Percentiles rank a stretch among this genome's conserved stretches.
Conservation (phyloP, 345 rosid genomes). For the Moricandia moricandioides region DNA sequence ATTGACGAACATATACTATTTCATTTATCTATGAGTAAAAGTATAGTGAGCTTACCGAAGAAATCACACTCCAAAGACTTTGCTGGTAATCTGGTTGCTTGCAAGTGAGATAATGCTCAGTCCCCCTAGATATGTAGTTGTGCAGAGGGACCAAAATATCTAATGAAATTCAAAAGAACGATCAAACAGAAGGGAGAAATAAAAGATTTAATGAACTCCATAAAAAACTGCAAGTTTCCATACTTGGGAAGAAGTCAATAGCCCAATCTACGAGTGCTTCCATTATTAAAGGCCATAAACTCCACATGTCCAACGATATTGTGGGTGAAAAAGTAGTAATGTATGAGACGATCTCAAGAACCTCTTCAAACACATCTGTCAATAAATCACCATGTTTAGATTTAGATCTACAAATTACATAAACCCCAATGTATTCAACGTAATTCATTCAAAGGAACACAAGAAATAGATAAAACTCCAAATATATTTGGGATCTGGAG, state of each 20-base stretch:
- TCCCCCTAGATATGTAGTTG: slow-evolving; percentile 91
- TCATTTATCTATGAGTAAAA: neutral
- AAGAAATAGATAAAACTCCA: neutral
- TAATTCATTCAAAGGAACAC: slow-evolving; percentile 13
- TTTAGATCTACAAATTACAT: slow-evolving; percentile 11
- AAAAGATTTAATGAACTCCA: slow-evolving; percentile 1
- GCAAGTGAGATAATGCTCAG: slow-evolving; percentile 75
- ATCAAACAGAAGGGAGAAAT: neutral
- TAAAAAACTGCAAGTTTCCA: slow-evolving; percentile 9
- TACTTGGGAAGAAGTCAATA: slow-evolving; percentile 93
- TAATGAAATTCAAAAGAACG: slow-evolving; percentile 33
- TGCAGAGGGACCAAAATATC: slow-evolving; percentile 96
- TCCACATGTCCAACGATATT: slow-evolving; percentile 96
- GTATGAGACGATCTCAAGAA: slow-evolving; percentile 90
- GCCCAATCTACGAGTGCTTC: slow-evolving; percentile 97
- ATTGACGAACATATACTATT: neutral
- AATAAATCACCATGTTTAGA: slow-evolving; percentile 2
- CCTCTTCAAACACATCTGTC: slow-evolving; percentile 99
- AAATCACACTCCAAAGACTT: slow-evolving; percentile 87
- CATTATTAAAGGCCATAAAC: slow-evolving; percentile 94
- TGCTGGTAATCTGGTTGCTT: slow-evolving; percentile 96
- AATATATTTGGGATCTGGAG: neutral
- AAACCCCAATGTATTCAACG: neutral
- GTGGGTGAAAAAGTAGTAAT: slow-evolving; percentile 95
- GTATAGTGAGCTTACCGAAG: slow-evolving; percentile 57